Evolutionary conservation across 805 yeast genomes (phyloP), one percentile per base, ranked within the genome.

Genomic region (Ogataea angusta): DNA sequence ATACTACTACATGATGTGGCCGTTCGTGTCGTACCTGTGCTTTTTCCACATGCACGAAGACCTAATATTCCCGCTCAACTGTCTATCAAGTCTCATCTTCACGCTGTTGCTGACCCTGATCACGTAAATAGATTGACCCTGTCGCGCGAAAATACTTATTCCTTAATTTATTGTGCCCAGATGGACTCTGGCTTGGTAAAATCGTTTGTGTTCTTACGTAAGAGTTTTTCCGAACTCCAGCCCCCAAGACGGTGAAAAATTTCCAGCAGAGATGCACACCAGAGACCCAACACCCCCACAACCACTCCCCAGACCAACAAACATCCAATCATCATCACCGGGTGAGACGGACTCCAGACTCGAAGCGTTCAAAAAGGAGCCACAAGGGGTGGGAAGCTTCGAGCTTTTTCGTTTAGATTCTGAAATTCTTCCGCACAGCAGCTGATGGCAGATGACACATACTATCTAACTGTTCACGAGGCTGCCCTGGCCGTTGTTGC

Each of bases 401-500:
- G 36, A 33, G 21, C 29, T 13, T 18, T 16, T 19, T 15, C 17
- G 12, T 10, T 9, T 19, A 30, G 10, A 27, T 15, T 14, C 24
- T 13, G 7, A 29, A 17, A 13, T 10, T 21, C n/a, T 15, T 13
- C 12, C 15, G n/a, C n/a, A 29, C 12, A 9, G 16, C 28, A 8
- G 14, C 6, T 17, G 14, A 62, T 61, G 66, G 66, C 55, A n/a
- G 66, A 64, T 52, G 83, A 78, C 50, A 66, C 75, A 2, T 64
- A 70, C 49, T 85, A 83, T 53, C 70, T 83, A 36, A 78, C 88
- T 4, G 85, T 91, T 6, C 80, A 85, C 62, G 95, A 85, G 53
- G 80, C 91, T 2, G 93, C 93, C 0, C 61, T 85, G 36, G 93
- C 95, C 0, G 82, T 84, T 29, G 91, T 85, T 14, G 95, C 95